Evolutionary conservation across 441 rosid species (phyloP), one percentile per base, ranked within the genome.

Genomic region (Sinapis alba): DNA sequence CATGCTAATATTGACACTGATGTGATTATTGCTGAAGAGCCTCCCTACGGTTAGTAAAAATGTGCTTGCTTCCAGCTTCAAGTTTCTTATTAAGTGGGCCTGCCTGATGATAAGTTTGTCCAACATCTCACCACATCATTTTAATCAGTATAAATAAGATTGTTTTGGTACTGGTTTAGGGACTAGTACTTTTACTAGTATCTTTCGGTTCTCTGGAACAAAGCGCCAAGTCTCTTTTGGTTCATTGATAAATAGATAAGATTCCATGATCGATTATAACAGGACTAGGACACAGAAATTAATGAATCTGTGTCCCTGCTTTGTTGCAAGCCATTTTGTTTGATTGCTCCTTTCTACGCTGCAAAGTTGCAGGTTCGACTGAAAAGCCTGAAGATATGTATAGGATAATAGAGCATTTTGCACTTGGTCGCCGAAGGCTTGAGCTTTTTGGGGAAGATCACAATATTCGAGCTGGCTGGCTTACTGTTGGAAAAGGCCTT

Each of bases 341-440:
- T 63, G 45, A 12, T 34, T 57, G 5, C 28, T 6, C 68, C 10
- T 38, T 28, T 54, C 50, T 16, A 34, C 10, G 19, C 51, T 67
- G 54, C n/a, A 67, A 65, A 58, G 21, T 68, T 82, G 82, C 82
- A 96, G 99, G 99, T 71, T 92, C 98, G 63, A 96, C 98, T 73
- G 88, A 86, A 70, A 96, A 96, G 88, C 99, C 99, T 11, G 98
- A 96, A 84, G 98, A 96, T 84, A 96, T 96, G 99, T 96, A 96
- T 82, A 83, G 96, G 68, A 91, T 96, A 77, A 86, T 96, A 70
- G 99, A 96, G 89, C 99, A 96, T 62, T 96, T 96, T 62, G 91
- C 98, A 56, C 98, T 93, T 74, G 98, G 98, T 56, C 89, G 97
- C 24, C 84, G 99, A 67, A 88, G 98, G 88, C 97, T 96, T 79